These are phyloP conservation scores for Tricholomella constricta DNA, from an alignment of 768 basidiomycete species.

Conservation along the genomic window DNA sequence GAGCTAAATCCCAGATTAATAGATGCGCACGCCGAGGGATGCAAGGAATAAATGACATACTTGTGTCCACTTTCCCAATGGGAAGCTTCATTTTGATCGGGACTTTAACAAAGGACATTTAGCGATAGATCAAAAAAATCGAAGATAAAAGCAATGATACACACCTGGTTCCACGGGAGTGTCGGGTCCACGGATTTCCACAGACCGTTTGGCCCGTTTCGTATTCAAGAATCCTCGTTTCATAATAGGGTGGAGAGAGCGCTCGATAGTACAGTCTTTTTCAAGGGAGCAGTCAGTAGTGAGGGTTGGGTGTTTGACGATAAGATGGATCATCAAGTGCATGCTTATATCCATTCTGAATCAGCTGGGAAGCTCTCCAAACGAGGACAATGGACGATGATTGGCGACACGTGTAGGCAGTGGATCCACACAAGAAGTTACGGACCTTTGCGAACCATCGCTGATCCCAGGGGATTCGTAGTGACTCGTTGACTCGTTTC, in stretches of 20 bases:
- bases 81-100: neutral
- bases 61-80: neutral
- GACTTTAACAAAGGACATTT: neutral
- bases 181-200: neutral
- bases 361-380: no score
- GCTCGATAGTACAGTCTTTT: no score
- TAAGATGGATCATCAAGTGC: no score
- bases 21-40: neutral
- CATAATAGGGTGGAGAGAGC: neutral
- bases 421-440: no score
- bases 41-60: neutral
- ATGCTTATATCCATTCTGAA: no score
- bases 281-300: no score
- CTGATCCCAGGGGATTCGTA: no score
- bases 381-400: no score
- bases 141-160: neutral
- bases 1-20: neutral
- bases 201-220: neutral
- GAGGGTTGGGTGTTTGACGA: no score
- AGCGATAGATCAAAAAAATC: neutral
- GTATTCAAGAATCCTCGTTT: neutral
- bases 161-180: neutral
- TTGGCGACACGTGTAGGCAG: no score
- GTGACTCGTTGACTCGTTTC: no score
- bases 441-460: no score